Evolutionary conservation across 2,329 filamentous ascomycete genomes (phyloP).

Genomic region (Sordariomycetes sp.): DNA sequence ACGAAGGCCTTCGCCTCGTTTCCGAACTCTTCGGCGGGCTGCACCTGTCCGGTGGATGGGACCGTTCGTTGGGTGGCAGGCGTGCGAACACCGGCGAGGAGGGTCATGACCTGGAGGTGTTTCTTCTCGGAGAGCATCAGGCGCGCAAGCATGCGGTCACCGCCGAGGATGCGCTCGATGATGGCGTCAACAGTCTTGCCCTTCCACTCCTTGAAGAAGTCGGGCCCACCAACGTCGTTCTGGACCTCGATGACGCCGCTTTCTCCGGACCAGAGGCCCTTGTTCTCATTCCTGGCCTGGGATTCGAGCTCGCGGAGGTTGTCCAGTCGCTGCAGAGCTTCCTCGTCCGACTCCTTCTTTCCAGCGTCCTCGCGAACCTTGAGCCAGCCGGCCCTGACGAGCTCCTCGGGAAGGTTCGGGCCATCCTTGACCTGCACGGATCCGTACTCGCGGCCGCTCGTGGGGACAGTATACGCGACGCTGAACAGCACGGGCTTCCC

Average conservation of each 20-base stretch:
- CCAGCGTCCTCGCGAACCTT: slow-evolving; percentile 92
- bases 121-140: slow-evolving; percentile 71
- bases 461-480: slow-evolving; percentile 79
- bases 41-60: slow-evolving; percentile 65
- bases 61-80: slow-evolving; percentile 83
- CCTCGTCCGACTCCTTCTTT: slow-evolving; percentile 77
- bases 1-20: slow-evolving; percentile 85
- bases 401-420: slow-evolving; percentile 66
- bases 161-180: slow-evolving; percentile 83
- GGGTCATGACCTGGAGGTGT: slow-evolving; percentile 80
- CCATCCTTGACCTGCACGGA: slow-evolving; percentile 67
- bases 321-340: slow-evolving; percentile 61
- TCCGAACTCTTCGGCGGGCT: slow-evolving; percentile 79
- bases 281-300: slow-evolving; percentile 65
- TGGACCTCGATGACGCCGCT: slow-evolving; percentile 62
- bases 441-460: slow-evolving; percentile 80
- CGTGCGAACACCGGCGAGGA: slow-evolving; percentile 80
- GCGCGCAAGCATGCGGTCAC: slow-evolving; percentile 79
- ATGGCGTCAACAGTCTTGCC: slow-evolving; percentile 75
- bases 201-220: slow-evolving; percentile 77
- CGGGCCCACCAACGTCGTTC: slow-evolving; percentile 70
- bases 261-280: slow-evolving; percentile 67
- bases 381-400: slow-evolving; percentile 81
- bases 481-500: slow-evolving; percentile 82
- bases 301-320: slow-evolving; percentile 67